Base-by-base conservation (phyloP, 129 eudicot species). In the Deinandra increscens region DNA sequence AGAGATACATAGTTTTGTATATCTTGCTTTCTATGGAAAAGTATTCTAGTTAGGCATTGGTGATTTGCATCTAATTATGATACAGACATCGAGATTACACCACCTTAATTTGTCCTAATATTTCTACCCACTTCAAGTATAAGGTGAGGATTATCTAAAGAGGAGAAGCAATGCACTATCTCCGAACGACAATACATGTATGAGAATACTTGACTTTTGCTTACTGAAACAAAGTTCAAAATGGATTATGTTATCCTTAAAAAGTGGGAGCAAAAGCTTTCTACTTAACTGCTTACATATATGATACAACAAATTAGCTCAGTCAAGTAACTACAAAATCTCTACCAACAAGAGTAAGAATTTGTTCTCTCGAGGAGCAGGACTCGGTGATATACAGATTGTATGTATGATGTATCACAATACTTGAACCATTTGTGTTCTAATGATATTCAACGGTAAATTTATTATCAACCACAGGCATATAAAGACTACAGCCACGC, bases 1-100 rank as follows among this genome's bases (percentile, higher is more conserved):
- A 64, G 19, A 45, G 1, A 49, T 17, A 14, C 34, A 19, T 46
- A 36, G 23, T 22, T 15, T 44, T 11, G n/a, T 46, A 20, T 22
- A 33, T 26, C 36, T 42, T 71, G 66, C 23, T 41, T 22, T 13
- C 56, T 34, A 29, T 33, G n/a, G 31, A 7, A 23, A 6, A 66
- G 44, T 42, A n/a, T 12, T 66, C 56, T 41, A 53, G 29, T 39
- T 18, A 58, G 45, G 23, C 67, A 15, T 23, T 23, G 41, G 66
- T 55, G 33, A 69, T 69, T 41, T 37, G 38, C 64, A 69, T 55
- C 70, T 26, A 66, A 66, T 55, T 51, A 36, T 37, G 34, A 19
- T 19, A 9, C 26, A 29, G 22, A 51, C 62, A 50, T 49, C 43
- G 34, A 13, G 17, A 29, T 68, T 6, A 68, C 2, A 13, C 73